Evolutionary conservation across 306 rosid genomes (phyloP).

Genomic region (Elaeagnus macrophylla): DNA sequence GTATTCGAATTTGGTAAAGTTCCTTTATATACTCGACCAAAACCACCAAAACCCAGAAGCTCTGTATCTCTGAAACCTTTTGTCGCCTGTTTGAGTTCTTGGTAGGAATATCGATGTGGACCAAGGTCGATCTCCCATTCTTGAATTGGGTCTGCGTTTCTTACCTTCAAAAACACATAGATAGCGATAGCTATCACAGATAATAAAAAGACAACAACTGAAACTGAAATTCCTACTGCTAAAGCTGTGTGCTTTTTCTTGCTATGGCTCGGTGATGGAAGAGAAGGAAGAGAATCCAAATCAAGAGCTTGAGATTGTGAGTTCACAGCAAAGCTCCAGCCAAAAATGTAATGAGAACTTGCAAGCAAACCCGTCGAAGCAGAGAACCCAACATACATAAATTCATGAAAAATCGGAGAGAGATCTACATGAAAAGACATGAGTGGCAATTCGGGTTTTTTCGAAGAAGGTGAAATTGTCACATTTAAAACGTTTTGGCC

Average conservation of each 20-base stretch:
- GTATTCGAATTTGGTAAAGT: slow-evolving; percentile 11
- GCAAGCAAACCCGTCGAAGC: slow-evolving; percentile 50
- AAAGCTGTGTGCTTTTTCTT: slow-evolving; percentile 2
- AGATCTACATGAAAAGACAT: slow-evolving; percentile 37
- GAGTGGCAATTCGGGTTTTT: slow-evolving; percentile 42
- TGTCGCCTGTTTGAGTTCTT: slow-evolving; percentile 28
- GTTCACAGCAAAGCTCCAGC: slow-evolving; percentile 58
- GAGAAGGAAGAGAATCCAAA: slow-evolving; percentile 35
- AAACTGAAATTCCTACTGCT: slow-evolving; percentile 17
- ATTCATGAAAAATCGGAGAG: slow-evolving; percentile 25
- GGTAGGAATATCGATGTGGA: slow-evolving; percentile 30
- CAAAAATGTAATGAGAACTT: slow-evolving; percentile 44
- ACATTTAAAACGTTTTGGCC: slow-evolving; percentile 29
- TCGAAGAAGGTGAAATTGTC: slow-evolving; percentile 39
- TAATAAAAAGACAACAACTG: neutral
- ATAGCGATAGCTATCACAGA: slow-evolving; percentile 12
- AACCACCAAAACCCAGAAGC: slow-evolving; percentile 25
- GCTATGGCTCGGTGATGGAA: slow-evolving; percentile 17
- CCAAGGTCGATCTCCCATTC: slow-evolving; percentile 35
- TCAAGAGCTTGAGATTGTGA: slow-evolving; percentile 35
- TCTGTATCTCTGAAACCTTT: slow-evolving; percentile 29
- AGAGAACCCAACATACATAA: slow-evolving; percentile 62
- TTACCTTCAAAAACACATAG: slow-evolving; percentile 22
- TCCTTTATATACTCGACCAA: slow-evolving; percentile 29
- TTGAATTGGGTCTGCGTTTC: slow-evolving; percentile 22